Conservation (phyloP, 208 protist genomes). For the Trypanosomatidae sp. region DNA sequence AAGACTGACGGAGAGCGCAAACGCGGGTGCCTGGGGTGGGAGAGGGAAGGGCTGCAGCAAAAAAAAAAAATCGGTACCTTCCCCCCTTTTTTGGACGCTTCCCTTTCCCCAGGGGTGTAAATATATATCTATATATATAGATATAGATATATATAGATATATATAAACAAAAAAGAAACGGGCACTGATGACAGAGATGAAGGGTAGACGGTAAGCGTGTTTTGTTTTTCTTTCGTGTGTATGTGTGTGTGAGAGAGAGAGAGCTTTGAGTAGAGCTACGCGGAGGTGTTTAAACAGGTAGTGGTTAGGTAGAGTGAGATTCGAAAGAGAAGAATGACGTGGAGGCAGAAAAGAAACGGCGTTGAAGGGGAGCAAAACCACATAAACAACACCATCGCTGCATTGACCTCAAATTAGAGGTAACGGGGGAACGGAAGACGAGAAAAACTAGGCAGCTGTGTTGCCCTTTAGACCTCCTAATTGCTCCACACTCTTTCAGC, state of each 20-base stretch:
- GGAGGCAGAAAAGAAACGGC: background rate
- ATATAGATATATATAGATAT: background rate
- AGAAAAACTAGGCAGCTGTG: background rate
- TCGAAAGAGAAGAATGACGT: background rate
- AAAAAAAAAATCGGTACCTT: background rate
- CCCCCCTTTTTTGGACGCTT: background rate
- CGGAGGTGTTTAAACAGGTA: background rate
- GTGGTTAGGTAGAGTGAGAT: background rate
- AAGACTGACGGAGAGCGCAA: background rate
- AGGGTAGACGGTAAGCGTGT: background rate
- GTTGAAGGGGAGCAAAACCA: background rate
- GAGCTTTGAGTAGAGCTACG: background rate
- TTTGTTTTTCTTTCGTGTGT: background rate
- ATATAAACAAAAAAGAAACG: too few species aligned
- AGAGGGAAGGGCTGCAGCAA: background rate
- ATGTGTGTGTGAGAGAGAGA: background rate
- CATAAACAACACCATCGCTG: background rate
- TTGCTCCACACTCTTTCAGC: background rate
- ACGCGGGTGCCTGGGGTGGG: background rate
- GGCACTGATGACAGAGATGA: background rate
- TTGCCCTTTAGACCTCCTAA: background rate
- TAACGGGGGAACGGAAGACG: too few species aligned
- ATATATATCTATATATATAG: too few species aligned
- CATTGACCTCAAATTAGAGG: background rate
- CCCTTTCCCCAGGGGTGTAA: background rate